Evolutionary conservation across 768 basidiomycete genomes (phyloP), one percentile per base, ranked within the genome.

Genomic region (Pisolithus tinctorius): DNA sequence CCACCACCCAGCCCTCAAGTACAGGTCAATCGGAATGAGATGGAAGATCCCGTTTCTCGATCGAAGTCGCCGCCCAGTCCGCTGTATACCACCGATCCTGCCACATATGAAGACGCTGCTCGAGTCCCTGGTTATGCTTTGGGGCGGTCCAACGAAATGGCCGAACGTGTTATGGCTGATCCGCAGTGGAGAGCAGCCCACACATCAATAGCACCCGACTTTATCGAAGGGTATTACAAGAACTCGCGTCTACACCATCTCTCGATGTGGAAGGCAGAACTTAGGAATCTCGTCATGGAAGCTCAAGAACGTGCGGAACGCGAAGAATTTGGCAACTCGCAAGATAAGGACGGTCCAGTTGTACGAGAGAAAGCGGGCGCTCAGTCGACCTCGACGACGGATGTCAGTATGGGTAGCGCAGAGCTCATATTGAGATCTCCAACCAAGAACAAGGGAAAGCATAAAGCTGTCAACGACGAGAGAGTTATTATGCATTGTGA

Each of bases 161-260:
- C 92, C 0, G 73, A 82, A 54, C 83, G 86, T 5, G 83, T 83
- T 16, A 88, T 98, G 84, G 80, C 84, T 23, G 75, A 91, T 63
- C 81, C 88, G 1, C 79, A 81, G 31, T 98, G 95, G 95, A 80
- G 91, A 17, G 78, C 80, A 20, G 83, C 86, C 20, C 83, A 99
- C 65, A 99, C 96, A 0, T 87, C 93, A 8, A 79, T 82, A 7
- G 86, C 89, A 1, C 81, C 86, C 0, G 88, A 84, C 54, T 99
- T 94, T 66, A 84, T 97, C 50, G 84, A 91, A 39, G 85, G 81
- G 0, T 95, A 83, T 62, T 84, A 83, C 69, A 81, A 80, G 63
- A 86, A 96, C 62, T 92, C 88, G 1, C 85, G 96, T 1, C 72
- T 99, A n/a, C 96, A 99, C 59, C 87, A 94, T 61, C 69, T 99